These are phyloP conservation scores for Coniella lustricola DNA, from an alignment of 2,329 filamentous ascomycete genomes.

Conservation along the genomic window DNA sequence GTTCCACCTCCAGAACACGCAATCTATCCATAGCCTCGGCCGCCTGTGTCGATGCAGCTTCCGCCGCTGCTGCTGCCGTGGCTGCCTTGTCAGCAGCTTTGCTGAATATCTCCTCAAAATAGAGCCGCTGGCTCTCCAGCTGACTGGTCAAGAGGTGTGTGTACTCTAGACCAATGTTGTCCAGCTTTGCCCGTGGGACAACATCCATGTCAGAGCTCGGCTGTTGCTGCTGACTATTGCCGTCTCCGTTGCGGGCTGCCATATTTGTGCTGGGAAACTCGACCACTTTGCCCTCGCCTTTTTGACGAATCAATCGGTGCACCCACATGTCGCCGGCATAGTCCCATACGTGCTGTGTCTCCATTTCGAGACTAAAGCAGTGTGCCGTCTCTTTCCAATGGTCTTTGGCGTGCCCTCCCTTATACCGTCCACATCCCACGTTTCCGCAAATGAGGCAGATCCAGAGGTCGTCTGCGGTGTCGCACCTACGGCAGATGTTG, in stretches of 20 bases:
- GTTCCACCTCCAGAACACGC: slow-evolving; percentile 43
- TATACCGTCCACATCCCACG: slow-evolving; percentile 90
- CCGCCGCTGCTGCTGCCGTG: slow-evolving; percentile 61
- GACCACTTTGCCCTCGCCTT: slow-evolving; percentile 85
- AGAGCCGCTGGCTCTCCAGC: slow-evolving; percentile 83
- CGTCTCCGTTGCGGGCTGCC: slow-evolving; percentile 22
- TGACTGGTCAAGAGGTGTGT: slow-evolving; percentile 89
- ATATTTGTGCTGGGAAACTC: slow-evolving; percentile 60
- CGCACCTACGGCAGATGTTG: slow-evolving; percentile 76
- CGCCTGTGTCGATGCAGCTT: slow-evolving; percentile 48
- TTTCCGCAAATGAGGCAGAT: slow-evolving; percentile 91
- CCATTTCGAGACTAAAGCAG: slow-evolving; percentile 86
- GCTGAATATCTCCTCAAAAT: slow-evolving; percentile 88
- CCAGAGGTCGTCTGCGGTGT: slow-evolving; percentile 78
- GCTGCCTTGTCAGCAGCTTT: slow-evolving; percentile 86
- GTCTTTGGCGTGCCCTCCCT: slow-evolving; percentile 84
- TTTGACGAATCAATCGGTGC: slow-evolving; percentile 88
- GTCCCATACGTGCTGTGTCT: slow-evolving; percentile 95
- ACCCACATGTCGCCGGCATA: slow-evolving; percentile 95
- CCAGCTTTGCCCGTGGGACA: slow-evolving; percentile 61
- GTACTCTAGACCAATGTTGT: slow-evolving; percentile 86
- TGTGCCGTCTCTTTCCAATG: slow-evolving; percentile 89
- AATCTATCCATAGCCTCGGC: slow-evolving; percentile 44
- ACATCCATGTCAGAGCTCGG: slow-evolving; percentile 39
- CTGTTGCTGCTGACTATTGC: slow-evolving; percentile 7